A percentile compares a stretch with the other conserved stretches of the same genome.
These are phyloP conservation scores for Candida krabiensis DNA, from an alignment of 805 yeast genomes.

Conservation along the genomic window DNA sequence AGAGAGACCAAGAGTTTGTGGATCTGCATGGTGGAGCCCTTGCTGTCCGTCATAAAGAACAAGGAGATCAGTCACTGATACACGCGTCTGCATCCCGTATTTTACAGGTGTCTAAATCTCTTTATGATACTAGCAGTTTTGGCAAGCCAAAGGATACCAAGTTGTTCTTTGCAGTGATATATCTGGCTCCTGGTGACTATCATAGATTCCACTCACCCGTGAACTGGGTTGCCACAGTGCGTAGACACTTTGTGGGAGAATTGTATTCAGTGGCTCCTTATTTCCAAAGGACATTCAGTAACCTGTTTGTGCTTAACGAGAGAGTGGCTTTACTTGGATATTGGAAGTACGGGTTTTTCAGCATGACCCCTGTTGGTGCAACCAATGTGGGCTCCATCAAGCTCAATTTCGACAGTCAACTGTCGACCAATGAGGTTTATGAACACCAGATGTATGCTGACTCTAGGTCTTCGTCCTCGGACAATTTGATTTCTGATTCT, in stretches of 20 bases:
- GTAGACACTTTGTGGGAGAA: conserved; percentile 96
- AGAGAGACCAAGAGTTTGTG: conserved; percentile 18
- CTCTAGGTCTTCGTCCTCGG: conserved; percentile 12
- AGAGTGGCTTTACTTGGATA: conserved; percentile 93
- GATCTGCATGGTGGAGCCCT: conserved; percentile 12
- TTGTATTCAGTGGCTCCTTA: conserved; percentile 95
- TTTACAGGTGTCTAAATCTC: conserved; percentile 16
- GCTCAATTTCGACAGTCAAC: conserved; percentile 86
- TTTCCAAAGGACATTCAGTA: conserved; percentile 83
- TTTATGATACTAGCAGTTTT: conserved; percentile 1
- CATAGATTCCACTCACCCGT: conserved; percentile 96
- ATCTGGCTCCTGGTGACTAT: conserved; percentile 97
- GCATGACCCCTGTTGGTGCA: conserved; percentile 99
- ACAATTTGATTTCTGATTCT: neutral
- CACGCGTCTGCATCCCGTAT: conserved; percentile 30
- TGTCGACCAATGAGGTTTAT: conserved; percentile 76
- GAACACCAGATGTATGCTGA: conserved; percentile 44
- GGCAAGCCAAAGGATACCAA: conserved; percentile 47
- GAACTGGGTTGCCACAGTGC: conserved; percentile 89
- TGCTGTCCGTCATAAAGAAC: conserved; percentile 48
- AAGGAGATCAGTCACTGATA: conserved; percentile 63
- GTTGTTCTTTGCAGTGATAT: conserved; percentile 85
- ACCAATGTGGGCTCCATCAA: conserved; percentile 96
- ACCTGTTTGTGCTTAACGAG: conserved; percentile 88
- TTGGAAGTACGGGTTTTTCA: conserved; percentile 96